Conservation (phyloP, 2,329 filamentous ascomycete genomes). For the Sclerotinia sclerotiorum region DNA sequence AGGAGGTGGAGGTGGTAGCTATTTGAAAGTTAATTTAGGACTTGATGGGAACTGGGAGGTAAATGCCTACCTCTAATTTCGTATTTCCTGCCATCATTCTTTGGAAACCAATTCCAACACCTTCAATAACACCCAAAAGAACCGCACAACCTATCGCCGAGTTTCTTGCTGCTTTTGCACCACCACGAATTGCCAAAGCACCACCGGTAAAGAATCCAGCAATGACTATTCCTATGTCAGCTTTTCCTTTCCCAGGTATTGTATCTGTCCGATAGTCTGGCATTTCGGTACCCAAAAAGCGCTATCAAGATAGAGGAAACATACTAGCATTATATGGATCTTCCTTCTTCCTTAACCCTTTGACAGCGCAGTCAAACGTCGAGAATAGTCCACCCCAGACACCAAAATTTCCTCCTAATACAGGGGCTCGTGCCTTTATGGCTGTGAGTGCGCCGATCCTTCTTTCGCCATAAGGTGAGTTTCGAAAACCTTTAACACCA, state of each 20-base stretch:
- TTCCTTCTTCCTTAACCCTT: slow-evolving; percentile 93
- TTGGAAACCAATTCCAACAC: slow-evolving; percentile 93
- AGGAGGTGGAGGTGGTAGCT: slow-evolving; percentile 38
- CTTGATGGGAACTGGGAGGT: neutral
- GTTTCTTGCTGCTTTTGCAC: slow-evolving; percentile 87
- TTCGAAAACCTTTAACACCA: slow-evolving; percentile 91
- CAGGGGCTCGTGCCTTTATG: slow-evolving; percentile 94
- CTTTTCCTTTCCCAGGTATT: neutral
- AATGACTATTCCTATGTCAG: slow-evolving; percentile 56
- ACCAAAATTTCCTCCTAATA: slow-evolving; percentile 95
- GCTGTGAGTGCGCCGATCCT: slow-evolving; percentile 94
- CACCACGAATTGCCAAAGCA: slow-evolving; percentile 85
- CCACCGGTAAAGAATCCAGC: slow-evolving; percentile 97
- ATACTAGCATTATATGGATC: slow-evolving; percentile 91
- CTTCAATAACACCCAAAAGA: slow-evolving; percentile 92
- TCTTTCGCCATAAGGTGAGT: slow-evolving; percentile 88
- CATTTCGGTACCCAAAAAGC: neutral
- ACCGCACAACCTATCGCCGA: slow-evolving; percentile 95
- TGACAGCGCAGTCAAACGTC: slow-evolving; percentile 95
- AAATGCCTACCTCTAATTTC: slow-evolving; percentile 65
- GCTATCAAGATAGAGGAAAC: slow-evolving; percentile 28
- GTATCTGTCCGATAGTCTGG: neutral
- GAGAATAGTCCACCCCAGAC: slow-evolving; percentile 97
- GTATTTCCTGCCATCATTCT: slow-evolving; percentile 91
- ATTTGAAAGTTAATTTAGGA: slow-evolving; percentile 21